Evolutionary conservation across 1,139 yeast species (phyloP), one percentile per base, ranked within the genome.

Genomic region (Ogataea hybrid): DNA sequence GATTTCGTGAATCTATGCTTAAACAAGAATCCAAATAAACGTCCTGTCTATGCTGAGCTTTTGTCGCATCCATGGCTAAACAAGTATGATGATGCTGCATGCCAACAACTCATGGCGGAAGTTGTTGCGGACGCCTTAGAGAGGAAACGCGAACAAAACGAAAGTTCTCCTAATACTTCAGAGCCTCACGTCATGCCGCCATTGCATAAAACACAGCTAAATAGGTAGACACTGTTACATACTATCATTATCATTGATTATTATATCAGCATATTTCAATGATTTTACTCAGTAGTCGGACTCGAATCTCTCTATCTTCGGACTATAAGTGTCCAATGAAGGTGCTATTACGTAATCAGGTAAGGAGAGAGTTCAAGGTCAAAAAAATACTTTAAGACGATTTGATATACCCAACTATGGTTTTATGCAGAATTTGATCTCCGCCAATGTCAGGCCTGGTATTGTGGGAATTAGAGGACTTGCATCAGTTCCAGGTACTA

Each of bases 1-100:
- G 77, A 79, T 50, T 92, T 92, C 64, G 96, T 90, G 9, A 71
- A 73, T 30, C 74, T 79, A 48, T 89, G 97, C 66, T 69, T 92
- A 47, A 82, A 83, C 57, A 92, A 90, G 64, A 75, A 76, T 45
- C 96, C 97, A 1, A 79, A 78, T 31, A 69, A 77, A 51, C 75
- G 98, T 51, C 97, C 97, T n/a, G 76, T 81, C 6, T 92, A 92
- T 61, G 77, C 79, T 2, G 76, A 81, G 42, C 71, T 92, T 43
- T 65, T 89, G 42, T 71, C 75, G 34, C 94, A 86, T 59, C 95
- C 94, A 4, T 92, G 97, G 97, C 64, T 69, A 25, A 72, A 73
- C 48, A 74, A 71, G 41, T 65, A 68, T 42, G 69, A 72, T 39
- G 67, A 62, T 25, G 65, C 67, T 21, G 69, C 48, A 56, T 61